Evolutionary conservation across 805 yeast genomes (phyloP).

Genomic region (Schwanniomyces occidentalis): DNA sequence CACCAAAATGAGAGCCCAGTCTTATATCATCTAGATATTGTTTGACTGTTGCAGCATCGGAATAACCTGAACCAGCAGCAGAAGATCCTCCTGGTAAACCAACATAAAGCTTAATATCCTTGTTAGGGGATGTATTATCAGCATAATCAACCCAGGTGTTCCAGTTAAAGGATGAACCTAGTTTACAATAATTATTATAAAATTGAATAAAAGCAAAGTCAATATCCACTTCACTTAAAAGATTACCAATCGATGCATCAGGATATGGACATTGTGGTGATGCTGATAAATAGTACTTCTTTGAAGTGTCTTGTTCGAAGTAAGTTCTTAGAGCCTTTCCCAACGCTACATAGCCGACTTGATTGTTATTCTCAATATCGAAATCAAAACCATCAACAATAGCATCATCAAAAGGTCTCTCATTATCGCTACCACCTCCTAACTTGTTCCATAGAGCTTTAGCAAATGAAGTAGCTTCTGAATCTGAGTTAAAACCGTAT

Average conservation of each 20-base stretch:
- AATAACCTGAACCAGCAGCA: constrained; percentile 45
- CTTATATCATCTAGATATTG: constrained; percentile 14
- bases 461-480: constrained; percentile 57
- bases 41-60: constrained; percentile 18
- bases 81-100: constrained; percentile 65
- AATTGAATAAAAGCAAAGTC: constrained; percentile 87
- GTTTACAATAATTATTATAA: constrained; percentile 79
- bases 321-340: constrained; percentile 25
- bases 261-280: constrained; percentile 93
- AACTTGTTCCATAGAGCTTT: constrained; percentile 34
- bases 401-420: constrained; percentile 28
- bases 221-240: constrained; percentile 51
- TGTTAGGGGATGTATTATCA: constrained; percentile 51
- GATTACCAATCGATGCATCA: constrained; percentile 47
- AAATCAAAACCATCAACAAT: constrained; percentile 34
- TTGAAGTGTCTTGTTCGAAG: constrained; percentile 35
- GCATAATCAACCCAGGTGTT: constrained; percentile 75
- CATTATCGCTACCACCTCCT: constrained; percentile 26
- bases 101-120: constrained; percentile 63
- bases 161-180: constrained; percentile 54
- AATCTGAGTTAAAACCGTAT: constrained; percentile 53
- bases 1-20: constrained; percentile 32
- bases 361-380: constrained; percentile 26
- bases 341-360: constrained; percentile 24
- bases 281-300: constrained; percentile 72